Evolutionary conservation across 2,329 filamentous ascomycete genomes (phyloP).

Genomic region (Lizonia empirigonia): DNA sequence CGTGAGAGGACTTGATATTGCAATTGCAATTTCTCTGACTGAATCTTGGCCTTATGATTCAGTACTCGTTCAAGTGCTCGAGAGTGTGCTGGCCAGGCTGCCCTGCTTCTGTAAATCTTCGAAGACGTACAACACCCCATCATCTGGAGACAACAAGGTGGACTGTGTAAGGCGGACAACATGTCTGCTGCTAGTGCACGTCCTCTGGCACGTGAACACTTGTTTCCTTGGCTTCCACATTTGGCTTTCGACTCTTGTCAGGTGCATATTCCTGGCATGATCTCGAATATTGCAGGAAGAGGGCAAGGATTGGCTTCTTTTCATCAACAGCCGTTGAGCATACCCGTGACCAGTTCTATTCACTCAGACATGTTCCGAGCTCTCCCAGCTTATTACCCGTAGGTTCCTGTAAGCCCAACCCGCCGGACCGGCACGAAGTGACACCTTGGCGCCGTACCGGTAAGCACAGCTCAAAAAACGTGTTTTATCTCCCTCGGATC

Average conservation of each 20-base stretch:
- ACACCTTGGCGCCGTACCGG: conserved; percentile 23
- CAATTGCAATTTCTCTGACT: background rate
- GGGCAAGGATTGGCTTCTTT: no score
- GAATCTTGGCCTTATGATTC: background rate
- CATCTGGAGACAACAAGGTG: background rate
- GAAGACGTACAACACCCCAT: background rate
- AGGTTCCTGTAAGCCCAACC: background rate
- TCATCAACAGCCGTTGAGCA: background rate
- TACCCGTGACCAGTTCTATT: background rate
- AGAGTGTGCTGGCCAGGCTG: background rate
- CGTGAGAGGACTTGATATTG: background rate
- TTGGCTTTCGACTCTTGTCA: no score
- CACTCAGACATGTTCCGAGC: background rate
- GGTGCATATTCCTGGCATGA: no score
- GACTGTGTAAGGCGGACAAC: no score
- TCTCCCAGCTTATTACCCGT: background rate
- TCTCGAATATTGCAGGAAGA: no score
- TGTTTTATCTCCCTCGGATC: conserved; percentile 3
- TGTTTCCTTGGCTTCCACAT: no score
- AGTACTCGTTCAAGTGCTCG: background rate
- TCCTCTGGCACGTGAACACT: background rate
- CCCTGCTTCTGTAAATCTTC: background rate
- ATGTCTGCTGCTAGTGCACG: no score
- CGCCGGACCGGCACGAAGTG: conserved; percentile 1
- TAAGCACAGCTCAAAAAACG: conserved; percentile 19